phyloP scores from a whole-genome alignment of 805 yeast genomes.

The Sugiyamaella marilandica region DNA sequence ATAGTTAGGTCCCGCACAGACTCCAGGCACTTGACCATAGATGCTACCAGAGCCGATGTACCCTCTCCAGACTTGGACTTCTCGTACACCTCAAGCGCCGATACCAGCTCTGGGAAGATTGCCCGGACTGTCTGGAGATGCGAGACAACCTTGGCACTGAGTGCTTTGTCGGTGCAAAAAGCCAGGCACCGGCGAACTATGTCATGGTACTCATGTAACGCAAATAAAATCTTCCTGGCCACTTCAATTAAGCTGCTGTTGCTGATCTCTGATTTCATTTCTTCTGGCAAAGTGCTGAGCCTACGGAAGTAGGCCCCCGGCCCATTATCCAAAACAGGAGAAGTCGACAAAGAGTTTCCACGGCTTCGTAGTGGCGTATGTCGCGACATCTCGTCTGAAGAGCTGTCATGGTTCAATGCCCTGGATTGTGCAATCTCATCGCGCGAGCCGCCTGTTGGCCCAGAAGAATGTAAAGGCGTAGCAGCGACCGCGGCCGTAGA shows the following conservation, averaged over 20 bases:
- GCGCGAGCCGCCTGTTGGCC: neutral
- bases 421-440: neutral
- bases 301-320: slow-evolving; percentile 55
- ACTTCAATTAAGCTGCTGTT: slow-evolving; percentile 36
- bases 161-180: slow-evolving; percentile 16
- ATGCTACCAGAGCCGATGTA: slow-evolving; percentile 32
- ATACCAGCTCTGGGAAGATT: slow-evolving; percentile 42
- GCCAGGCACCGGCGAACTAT: slow-evolving; percentile 17
- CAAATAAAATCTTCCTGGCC: slow-evolving; percentile 57
- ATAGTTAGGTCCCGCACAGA: slow-evolving; percentile 51
- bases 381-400: slow-evolving; percentile 1
- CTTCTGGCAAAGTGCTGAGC: slow-evolving; percentile 59
- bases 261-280: slow-evolving; percentile 16
- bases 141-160: slow-evolving; percentile 12
- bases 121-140: slow-evolving; percentile 14
- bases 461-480: neutral
- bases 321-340: slow-evolving; percentile 16
- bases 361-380: neutral
- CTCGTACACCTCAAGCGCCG: slow-evolving; percentile 40
- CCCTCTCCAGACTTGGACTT: neutral
- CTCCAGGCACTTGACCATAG: slow-evolving; percentile 36
- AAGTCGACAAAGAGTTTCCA: slow-evolving; percentile 1
- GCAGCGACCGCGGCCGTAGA: neutral
- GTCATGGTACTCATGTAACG: slow-evolving; percentile 57
- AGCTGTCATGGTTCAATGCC: slow-evolving; percentile 8